Conservation (phyloP, 768 basidiomycete genomes). For the Fibroporia radiculosa region DNA sequence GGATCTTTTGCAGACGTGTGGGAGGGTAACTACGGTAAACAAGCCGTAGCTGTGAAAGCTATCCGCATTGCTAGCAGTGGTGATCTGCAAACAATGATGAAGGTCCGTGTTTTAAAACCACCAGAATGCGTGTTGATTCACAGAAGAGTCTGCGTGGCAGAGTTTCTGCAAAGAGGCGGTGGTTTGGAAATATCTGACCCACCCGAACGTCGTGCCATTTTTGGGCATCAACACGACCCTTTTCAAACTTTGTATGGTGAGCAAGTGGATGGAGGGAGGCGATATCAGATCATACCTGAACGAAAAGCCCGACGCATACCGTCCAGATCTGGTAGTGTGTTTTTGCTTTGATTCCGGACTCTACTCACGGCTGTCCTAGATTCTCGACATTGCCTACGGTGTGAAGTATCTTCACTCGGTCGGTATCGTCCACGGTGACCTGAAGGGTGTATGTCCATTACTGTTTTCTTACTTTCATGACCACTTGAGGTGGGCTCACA, state of each 20-base stretch:
- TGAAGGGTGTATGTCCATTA: constrained; percentile 15
- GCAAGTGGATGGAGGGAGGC: constrained; percentile 10
- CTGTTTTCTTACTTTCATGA: neutral
- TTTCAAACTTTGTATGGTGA: constrained; percentile 9
- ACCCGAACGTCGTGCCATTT: constrained; percentile 12
- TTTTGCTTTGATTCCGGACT: neutral
- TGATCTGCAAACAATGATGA: neutral
- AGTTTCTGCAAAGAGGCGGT: constrained; percentile 8
- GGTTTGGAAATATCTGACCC: constrained; percentile 13
- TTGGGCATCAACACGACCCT: constrained; percentile 7
- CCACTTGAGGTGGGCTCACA: neutral
- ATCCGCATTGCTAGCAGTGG: neutral
- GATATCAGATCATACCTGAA: constrained; percentile 8
- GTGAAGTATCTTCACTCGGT: constrained; percentile 17
- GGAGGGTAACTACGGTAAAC: neutral
- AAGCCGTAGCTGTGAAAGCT: neutral
- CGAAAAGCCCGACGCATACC: constrained; percentile 6
- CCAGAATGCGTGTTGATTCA: neutral
- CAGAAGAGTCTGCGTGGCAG: neutral
- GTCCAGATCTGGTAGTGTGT: constrained; percentile 8
- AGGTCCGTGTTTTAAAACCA: neutral
- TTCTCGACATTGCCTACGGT: constrained; percentile 14
- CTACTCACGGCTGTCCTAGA: constrained; percentile 3
- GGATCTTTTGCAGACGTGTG: constrained; percentile 12
- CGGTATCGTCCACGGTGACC: constrained; percentile 18